A percentile compares a stretch with the other conserved stretches of the same genome.
These are phyloP conservation scores for Fusarium penzigii DNA, from an alignment of 2,329 filamentous ascomycete species.

Conservation along the genomic window DNA sequence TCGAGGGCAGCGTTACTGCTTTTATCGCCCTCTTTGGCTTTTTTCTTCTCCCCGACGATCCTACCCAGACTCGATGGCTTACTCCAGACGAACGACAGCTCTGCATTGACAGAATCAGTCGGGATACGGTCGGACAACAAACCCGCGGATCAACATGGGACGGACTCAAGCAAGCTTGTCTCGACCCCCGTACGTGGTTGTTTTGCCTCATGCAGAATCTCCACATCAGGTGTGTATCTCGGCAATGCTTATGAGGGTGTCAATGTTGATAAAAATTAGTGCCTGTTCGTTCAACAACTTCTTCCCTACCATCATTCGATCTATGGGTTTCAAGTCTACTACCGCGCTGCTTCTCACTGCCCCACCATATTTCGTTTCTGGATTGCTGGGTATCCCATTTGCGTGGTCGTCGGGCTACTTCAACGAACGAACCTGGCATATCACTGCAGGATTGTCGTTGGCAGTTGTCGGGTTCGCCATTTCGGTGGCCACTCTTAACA, in stretches of 20 bases:
- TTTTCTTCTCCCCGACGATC: slow-evolving; percentile 31
- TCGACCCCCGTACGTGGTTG: slow-evolving; percentile 15
- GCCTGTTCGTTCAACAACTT: slow-evolving; percentile 23
- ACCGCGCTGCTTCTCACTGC: slow-evolving; percentile 20
- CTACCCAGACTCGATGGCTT: slow-evolving; percentile 43
- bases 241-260: background rate
- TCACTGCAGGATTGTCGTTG: slow-evolving; percentile 35
- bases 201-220: slow-evolving; percentile 18
- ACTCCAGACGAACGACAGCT: slow-evolving; percentile 43
- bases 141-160: slow-evolving; percentile 10
- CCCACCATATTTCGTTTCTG: slow-evolving; percentile 26
- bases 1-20: slow-evolving; percentile 43
- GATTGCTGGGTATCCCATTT: slow-evolving; percentile 4
- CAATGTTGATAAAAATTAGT: background rate
- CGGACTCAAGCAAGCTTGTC: slow-evolving; percentile 10
- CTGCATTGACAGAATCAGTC: slow-evolving; percentile 40
- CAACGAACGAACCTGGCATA: slow-evolving; percentile 35
- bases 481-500: slow-evolving; percentile 29
- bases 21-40: slow-evolving; percentile 25
- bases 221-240: slow-evolving; percentile 9
- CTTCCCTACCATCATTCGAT: slow-evolving; percentile 19
- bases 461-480: slow-evolving; percentile 41
- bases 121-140: slow-evolving; percentile 36
- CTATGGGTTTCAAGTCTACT: slow-evolving; percentile 21
- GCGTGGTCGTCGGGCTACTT: slow-evolving; percentile 37